phyloP scores from a whole-genome alignment of 148 eudicot genomes.

The Rhododendron griersonianum region DNA sequence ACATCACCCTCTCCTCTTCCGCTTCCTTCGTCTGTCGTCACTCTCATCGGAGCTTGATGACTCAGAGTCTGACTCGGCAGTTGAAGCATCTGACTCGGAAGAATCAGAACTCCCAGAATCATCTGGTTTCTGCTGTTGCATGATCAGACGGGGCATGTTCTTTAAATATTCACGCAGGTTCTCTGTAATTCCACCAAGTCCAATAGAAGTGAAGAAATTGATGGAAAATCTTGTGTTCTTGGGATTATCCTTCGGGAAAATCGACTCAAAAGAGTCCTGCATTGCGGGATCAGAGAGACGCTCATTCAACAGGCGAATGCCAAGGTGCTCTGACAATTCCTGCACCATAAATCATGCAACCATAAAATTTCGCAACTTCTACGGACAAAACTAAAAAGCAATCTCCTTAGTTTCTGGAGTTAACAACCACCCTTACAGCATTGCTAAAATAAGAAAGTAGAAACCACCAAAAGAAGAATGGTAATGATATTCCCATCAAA shows the following conservation, averaged over 20 bases:
- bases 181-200: constrained; percentile 89
- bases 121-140: constrained; percentile 75
- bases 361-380: background rate
- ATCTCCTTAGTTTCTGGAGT: background rate
- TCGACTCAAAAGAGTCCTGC: constrained; percentile 75
- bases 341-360: constrained; percentile 28
- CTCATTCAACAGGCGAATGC: constrained; percentile 76
- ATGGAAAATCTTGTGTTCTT: constrained; percentile 76
- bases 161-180: constrained; percentile 76
- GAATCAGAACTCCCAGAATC: constrained; percentile 37
- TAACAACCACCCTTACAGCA: background rate
- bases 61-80: constrained; percentile 25
- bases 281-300: constrained; percentile 66
- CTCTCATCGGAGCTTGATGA: constrained; percentile 52
- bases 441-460: background rate
- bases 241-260: constrained; percentile 79
- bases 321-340: constrained; percentile 84
- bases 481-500: background rate
- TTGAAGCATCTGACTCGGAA: constrained; percentile 17
- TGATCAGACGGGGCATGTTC: constrained; percentile 87
- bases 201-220: constrained; percentile 86
- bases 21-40: constrained; percentile 33
- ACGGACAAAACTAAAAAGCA: background rate
- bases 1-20: constrained; percentile 37
- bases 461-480: background rate